These are phyloP conservation scores for Macroventuria anomochaeta DNA, from an alignment of 2,329 filamentous ascomycete genomes.

Conservation along the genomic window DNA sequence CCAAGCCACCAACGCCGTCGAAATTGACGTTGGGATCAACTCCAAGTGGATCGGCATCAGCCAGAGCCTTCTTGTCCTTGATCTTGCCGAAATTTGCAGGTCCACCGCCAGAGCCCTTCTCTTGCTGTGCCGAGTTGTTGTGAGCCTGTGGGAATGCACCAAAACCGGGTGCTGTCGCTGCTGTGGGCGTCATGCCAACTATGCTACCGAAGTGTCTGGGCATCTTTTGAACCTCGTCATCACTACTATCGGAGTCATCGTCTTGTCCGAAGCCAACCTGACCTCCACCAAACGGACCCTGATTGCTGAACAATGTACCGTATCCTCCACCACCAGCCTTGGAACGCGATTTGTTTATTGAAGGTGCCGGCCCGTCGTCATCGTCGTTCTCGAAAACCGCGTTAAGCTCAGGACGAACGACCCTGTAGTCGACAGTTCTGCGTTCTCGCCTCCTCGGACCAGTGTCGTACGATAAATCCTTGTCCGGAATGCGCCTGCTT, in stretches of 20 bases:
- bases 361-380: constrained; percentile 71
- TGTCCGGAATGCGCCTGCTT: constrained; percentile 45
- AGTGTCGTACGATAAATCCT: constrained; percentile 59
- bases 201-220: constrained; percentile 62
- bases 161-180: constrained; percentile 57
- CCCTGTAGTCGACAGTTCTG: constrained; percentile 78
- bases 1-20: constrained; percentile 88
- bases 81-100: constrained; percentile 90
- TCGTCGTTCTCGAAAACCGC: constrained; percentile 78
- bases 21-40: constrained; percentile 94
- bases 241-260: constrained; percentile 93
- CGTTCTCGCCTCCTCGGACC: constrained; percentile 69
- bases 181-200: constrained; percentile 68
- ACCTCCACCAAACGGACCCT: constrained; percentile 90
- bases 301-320: constrained; percentile 84
- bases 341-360: constrained; percentile 70
- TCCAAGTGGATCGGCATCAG: constrained; percentile 92
- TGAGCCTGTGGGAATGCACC: constrained; percentile 63
- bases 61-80: constrained; percentile 88
- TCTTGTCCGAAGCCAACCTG: constrained; percentile 78
- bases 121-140: constrained; percentile 62
- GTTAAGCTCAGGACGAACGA: constrained; percentile 75
- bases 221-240: constrained; percentile 81
- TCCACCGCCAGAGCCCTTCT: constrained; percentile 60
- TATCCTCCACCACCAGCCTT: constrained; percentile 64